Conservation (phyloP, 1,284 basidiomycete species). For the Heliocybe sulcata region DNA sequence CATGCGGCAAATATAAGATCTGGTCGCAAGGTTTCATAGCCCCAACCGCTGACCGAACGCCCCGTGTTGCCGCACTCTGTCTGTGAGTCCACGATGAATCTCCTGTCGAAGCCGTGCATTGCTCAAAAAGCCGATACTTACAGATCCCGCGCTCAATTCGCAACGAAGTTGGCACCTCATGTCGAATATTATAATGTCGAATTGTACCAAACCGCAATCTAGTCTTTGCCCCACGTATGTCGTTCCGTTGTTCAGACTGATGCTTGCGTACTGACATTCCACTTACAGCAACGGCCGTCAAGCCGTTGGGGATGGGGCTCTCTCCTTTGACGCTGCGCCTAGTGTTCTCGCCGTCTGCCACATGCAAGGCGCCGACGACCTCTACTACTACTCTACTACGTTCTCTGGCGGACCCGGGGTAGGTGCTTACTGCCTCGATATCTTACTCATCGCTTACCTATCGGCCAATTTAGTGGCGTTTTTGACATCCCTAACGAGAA, state of each 20-base stretch:
- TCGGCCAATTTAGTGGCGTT: constrained; percentile 58
- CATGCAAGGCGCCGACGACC: constrained; percentile 67
- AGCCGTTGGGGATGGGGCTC: constrained; percentile 91
- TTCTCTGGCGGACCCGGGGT: constrained; percentile 86
- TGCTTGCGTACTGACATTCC: neutral
- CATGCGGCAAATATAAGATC: neutral
- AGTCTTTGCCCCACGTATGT: constrained; percentile 86
- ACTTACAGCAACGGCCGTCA: constrained; percentile 78
- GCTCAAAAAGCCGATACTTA: neutral
- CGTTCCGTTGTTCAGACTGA: constrained; percentile 15
- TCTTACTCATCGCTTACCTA: constrained; percentile 8
- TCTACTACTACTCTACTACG: constrained; percentile 84
- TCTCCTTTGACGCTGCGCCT: constrained; percentile 68
- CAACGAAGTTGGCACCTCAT: constrained; percentile 76
- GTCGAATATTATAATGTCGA: constrained; percentile 62
- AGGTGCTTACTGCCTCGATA: constrained; percentile 20
- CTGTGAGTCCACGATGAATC: neutral
- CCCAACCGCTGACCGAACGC: constrained; percentile 1
- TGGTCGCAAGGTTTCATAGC: neutral
- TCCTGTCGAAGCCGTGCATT: neutral
- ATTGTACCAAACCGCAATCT: constrained; percentile 70
- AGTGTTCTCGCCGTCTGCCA: constrained; percentile 80
- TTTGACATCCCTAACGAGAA: constrained; percentile 82
- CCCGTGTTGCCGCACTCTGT: neutral
- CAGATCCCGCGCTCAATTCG: constrained; percentile 3